Evolutionary conservation across 2,329 filamentous ascomycete genomes (phyloP).

Genomic region (Helotiales sp.): DNA sequence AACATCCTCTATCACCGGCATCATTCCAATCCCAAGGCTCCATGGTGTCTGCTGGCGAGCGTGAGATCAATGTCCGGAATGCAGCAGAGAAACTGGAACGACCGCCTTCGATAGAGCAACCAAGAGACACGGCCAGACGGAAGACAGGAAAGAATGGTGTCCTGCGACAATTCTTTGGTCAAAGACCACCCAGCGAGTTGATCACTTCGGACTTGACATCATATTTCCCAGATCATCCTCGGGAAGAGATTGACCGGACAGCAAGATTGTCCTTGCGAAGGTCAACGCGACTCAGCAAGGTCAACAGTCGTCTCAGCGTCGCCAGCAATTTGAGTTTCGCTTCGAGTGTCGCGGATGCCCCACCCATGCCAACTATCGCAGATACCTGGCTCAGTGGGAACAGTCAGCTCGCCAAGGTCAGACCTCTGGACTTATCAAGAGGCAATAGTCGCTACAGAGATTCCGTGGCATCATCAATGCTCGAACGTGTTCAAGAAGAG

Average conservation of each 20-base stretch:
- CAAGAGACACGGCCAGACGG: constrained; percentile 35
- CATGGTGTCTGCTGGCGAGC: constrained; percentile 48
- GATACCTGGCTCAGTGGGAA: constrained; percentile 81
- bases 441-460: constrained; percentile 65
- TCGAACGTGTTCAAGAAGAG: constrained; percentile 90
- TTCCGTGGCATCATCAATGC: constrained; percentile 83
- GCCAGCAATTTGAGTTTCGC: constrained; percentile 92
- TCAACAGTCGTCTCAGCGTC: constrained; percentile 89
- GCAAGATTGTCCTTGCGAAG: constrained; percentile 89
- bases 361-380: constrained; percentile 92
- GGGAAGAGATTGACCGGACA: constrained; percentile 93
- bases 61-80: constrained; percentile 66
- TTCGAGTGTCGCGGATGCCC: constrained; percentile 88
- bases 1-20: constrained; percentile 83
- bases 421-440: constrained; percentile 44
- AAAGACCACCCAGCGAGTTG: constrained; percentile 91
- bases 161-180: constrained; percentile 83
- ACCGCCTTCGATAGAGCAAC: constrained; percentile 43
- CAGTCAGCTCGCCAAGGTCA: constrained; percentile 52
- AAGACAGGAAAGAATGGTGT: constrained; percentile 50
- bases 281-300: constrained; percentile 86
- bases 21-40: constrained; percentile 53
- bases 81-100: constrained; percentile 59
- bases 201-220: constrained; percentile 95
- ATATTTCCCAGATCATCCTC: constrained; percentile 94